A percentile compares a stretch with the other conserved stretches of the same genome.
Conservation (phyloP, 208 protist species). For the Trypanosoma grayi region DNA sequence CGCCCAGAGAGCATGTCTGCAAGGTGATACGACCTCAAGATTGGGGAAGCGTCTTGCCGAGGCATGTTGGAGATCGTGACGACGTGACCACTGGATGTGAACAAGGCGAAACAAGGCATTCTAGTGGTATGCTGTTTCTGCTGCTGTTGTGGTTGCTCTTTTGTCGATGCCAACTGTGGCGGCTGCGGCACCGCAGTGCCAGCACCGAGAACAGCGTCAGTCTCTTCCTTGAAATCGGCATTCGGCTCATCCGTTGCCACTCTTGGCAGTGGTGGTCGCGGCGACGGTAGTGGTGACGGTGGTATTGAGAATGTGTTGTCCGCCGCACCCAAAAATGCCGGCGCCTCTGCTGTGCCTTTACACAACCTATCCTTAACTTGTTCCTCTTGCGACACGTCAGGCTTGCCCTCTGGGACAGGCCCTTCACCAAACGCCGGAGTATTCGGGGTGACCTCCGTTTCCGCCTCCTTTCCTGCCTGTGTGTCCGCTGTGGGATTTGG, state of each 20-base stretch:
- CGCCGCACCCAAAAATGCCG: neutral
- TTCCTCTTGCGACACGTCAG: no score
- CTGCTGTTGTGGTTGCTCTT: neutral
- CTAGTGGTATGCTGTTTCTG: neutral
- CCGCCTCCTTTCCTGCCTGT: no score
- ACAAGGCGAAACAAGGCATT: conserved; percentile 15
- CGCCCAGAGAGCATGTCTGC: conserved; percentile 16
- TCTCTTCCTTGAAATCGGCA: neutral
- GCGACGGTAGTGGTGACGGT: neutral
- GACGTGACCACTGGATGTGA: conserved; percentile 25
- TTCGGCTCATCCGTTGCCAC: no score
- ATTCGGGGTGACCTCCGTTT: no score
- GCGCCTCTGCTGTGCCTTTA: neutral
- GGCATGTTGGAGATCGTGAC: conserved; percentile 18
- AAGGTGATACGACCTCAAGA: conserved; percentile 6
- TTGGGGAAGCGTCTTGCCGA: neutral
- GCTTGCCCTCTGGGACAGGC: no score
- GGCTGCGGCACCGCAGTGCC: no score
- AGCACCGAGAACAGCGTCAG: neutral
- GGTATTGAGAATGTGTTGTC: neutral
- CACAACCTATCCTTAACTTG: neutral
- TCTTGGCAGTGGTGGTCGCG: neutral
- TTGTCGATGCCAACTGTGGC: neutral
- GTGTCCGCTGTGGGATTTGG: no score
- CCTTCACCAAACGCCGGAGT: no score